Evolutionary conservation across 2,329 filamentous ascomycete species (phyloP).

Genomic region (Pseudogymnoascus verrucosus): DNA sequence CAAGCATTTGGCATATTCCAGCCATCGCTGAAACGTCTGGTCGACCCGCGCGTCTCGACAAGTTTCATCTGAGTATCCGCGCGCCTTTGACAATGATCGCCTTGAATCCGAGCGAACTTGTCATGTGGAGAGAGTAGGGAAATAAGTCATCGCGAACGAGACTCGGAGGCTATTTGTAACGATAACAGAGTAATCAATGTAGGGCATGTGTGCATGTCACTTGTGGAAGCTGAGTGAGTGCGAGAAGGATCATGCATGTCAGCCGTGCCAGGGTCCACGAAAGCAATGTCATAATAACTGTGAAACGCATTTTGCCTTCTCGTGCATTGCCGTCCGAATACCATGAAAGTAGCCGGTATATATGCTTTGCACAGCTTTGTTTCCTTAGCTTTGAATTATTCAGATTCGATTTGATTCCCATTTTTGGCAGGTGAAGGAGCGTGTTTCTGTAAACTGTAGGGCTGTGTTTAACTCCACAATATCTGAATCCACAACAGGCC

Average conservation of each 20-base stretch:
- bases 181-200: not conserved
- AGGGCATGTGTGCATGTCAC: not conserved
- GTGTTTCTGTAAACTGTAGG: not conserved
- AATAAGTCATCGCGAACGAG: not conserved
- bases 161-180: not conserved
- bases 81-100: not conserved
- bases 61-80: slow-evolving; percentile 1
- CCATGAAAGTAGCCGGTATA: not conserved
- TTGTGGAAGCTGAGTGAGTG: not conserved
- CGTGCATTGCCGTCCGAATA: not conserved
- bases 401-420: not conserved
- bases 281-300: not conserved
- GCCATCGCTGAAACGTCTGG: not conserved
- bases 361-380: not conserved
- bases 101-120: not conserved
- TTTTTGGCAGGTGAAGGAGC: not conserved
- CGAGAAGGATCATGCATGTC: slow-evolving; percentile 2
- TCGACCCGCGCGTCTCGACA: not conserved
- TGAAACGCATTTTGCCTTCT: not conserved
- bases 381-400: not conserved
- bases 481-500: not conserved
- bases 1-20: slow-evolving; percentile 1
- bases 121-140: not conserved
- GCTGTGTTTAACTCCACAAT: slow-evolving; percentile 7
- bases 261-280: not conserved